Conservation (phyloP, 2,329 filamentous ascomycete species). For the Immersiporthe knoxdaviesiana region DNA sequence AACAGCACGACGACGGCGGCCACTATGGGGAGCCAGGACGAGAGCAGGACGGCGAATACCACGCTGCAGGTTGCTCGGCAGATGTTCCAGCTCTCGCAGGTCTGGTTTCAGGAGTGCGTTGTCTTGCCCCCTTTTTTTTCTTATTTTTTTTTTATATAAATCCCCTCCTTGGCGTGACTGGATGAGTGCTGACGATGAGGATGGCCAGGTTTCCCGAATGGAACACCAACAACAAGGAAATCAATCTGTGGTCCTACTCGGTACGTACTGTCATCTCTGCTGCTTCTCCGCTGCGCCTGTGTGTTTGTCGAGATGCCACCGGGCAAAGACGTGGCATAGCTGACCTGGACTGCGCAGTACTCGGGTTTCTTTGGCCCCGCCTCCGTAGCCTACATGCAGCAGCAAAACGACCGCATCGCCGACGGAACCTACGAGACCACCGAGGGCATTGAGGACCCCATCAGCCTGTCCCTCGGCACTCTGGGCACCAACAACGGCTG, state of each 20-base stretch:
- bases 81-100: conserved; percentile 59
- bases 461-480: conserved; percentile 32
- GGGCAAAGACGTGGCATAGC: background rate
- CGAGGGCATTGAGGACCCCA: conserved; percentile 29
- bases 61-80: conserved; percentile 53
- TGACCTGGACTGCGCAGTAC: conserved; percentile 26
- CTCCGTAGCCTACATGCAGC: conserved; percentile 35
- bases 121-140: background rate
- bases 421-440: conserved; percentile 22
- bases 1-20: conserved; percentile 49
- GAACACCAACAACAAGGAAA: conserved; percentile 51
- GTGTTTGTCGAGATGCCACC: background rate
- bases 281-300: no score
- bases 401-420: conserved; percentile 35
- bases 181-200: conserved; percentile 5
- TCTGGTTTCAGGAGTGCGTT: conserved; percentile 53
- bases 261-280: background rate
- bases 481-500: conserved; percentile 38
- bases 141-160: no score
- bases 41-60: conserved; percentile 47
- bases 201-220: conserved; percentile 50
- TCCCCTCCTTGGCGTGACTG: no score
- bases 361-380: conserved; percentile 39
- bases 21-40: conserved; percentile 52
- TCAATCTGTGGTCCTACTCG: conserved; percentile 50